A percentile compares a stretch with the other conserved stretches of the same genome.
Conservation (phyloP, 2,329 filamentous ascomycete species). For the Parasarocladium wereldwijsianum region DNA sequence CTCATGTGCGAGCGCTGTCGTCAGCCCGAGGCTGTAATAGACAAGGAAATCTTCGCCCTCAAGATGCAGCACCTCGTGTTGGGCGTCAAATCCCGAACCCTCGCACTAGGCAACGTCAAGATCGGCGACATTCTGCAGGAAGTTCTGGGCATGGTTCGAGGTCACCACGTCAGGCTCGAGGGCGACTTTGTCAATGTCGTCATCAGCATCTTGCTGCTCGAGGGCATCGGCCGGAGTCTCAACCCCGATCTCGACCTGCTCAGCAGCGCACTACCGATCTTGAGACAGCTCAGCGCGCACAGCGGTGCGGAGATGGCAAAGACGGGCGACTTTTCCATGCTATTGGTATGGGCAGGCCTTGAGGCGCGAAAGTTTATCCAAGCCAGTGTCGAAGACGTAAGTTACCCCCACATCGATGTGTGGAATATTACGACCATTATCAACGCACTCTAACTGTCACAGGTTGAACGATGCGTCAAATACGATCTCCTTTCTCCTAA, state of each 20-base stretch:
- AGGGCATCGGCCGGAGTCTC: slow-evolving; percentile 80
- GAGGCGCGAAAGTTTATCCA: slow-evolving; percentile 83
- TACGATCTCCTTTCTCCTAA: slow-evolving; percentile 83
- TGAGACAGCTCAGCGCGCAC: slow-evolving; percentile 73
- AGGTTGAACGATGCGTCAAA: slow-evolving; percentile 81
- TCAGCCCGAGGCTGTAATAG: slow-evolving; percentile 78
- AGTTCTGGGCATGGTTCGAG: slow-evolving; percentile 80
- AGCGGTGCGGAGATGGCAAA: slow-evolving; percentile 56
- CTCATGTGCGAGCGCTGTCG: slow-evolving; percentile 94
- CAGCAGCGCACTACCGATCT: slow-evolving; percentile 71
- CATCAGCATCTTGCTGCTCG: slow-evolving; percentile 80
- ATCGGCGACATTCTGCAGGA: slow-evolving; percentile 91
- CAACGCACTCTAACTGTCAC: neutral
- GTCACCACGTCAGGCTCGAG: slow-evolving; percentile 85
- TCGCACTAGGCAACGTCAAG: slow-evolving; percentile 86
- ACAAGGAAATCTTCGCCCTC: slow-evolving; percentile 80
- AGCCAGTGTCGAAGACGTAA: slow-evolving; percentile 75
- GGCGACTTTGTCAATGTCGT: slow-evolving; percentile 98
- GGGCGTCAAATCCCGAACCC: slow-evolving; percentile 76
- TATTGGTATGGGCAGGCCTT: slow-evolving; percentile 81
- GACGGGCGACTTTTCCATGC: slow-evolving; percentile 66
- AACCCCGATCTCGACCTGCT: slow-evolving; percentile 83
- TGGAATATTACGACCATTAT: neutral
- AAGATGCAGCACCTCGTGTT: slow-evolving; percentile 96
- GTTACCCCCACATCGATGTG: slow-evolving; percentile 21